phyloP scores from a whole-genome alignment of 78 protist genomes.

The Neovahlkampfia damariscottae region DNA sequence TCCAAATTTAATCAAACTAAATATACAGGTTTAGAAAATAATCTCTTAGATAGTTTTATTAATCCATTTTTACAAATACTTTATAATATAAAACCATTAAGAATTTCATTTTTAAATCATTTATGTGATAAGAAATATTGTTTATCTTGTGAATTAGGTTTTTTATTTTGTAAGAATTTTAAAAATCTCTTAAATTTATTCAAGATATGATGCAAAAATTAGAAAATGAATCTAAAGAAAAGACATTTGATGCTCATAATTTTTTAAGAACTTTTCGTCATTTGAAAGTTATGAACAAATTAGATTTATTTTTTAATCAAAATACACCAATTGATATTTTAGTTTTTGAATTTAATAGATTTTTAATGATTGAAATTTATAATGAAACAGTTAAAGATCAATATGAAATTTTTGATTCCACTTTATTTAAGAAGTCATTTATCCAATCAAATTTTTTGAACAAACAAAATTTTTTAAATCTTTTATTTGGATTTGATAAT shows the following conservation, averaged over 20 bases:
- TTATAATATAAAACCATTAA: background rate
- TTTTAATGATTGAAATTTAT: background rate
- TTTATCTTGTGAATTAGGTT: background rate
- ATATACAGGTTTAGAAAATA: background rate
- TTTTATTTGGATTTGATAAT: background rate
- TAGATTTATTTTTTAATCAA: background rate
- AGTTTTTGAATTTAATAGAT: background rate
- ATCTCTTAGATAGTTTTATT: background rate
- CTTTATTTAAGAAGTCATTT: background rate
- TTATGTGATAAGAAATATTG: background rate
- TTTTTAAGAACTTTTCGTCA: background rate
- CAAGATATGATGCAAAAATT: background rate
- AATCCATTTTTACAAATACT: background rate
- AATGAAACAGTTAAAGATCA: background rate
- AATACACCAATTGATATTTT: background rate
- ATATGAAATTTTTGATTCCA: background rate
- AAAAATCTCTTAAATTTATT: background rate
- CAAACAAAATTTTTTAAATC: background rate
- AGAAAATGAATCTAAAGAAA: background rate
- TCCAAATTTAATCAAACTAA: background rate
- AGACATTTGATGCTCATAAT: background rate
- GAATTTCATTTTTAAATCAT: background rate
- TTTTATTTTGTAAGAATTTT: background rate
- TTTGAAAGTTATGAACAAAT: background rate
- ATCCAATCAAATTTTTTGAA: background rate